A percentile compares a stretch with the other conserved stretches of the same genome.
phyloP scores from a whole-genome alignment of 225 moss, liverwort and hornwort species.

The Thuidium tamariscinum region DNA sequence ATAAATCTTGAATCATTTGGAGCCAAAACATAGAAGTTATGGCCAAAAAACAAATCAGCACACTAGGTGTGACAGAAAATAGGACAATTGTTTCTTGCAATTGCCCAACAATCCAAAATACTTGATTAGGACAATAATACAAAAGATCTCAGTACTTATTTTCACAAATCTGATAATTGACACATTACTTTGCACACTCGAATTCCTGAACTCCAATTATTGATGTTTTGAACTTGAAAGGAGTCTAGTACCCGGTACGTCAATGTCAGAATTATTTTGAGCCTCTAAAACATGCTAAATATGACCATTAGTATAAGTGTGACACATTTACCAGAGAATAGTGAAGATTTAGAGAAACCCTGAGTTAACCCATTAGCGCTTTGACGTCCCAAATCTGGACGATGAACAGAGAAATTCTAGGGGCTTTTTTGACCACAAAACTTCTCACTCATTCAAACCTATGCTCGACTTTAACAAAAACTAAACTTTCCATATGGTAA shows the following conservation, averaged over 20 bases:
- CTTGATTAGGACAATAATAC: background rate
- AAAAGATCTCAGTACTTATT: background rate
- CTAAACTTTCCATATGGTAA: too few species aligned
- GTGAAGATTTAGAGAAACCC: background rate
- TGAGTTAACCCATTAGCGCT: accelerated
- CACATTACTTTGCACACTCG: background rate
- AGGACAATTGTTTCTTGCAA: too few species aligned
- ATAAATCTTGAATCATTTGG: too few species aligned
- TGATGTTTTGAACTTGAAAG: background rate
- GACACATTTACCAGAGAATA: background rate
- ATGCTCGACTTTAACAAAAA: background rate
- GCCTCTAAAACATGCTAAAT: background rate
- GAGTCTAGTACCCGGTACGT: background rate
- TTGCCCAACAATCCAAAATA: background rate
- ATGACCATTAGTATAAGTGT: background rate
- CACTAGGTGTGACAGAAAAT: too few species aligned
- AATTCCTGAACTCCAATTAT: background rate
- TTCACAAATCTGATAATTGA: background rate
- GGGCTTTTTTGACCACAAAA: background rate
- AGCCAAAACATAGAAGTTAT: too few species aligned
- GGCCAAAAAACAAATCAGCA: too few species aligned
- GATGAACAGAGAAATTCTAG: background rate
- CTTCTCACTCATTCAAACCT: background rate
- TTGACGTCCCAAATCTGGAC: background rate
- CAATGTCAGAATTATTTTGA: background rate